Base-by-base conservation (phyloP, 2,329 filamentous ascomycete genomes). In the Microdochium paspali region DNA sequence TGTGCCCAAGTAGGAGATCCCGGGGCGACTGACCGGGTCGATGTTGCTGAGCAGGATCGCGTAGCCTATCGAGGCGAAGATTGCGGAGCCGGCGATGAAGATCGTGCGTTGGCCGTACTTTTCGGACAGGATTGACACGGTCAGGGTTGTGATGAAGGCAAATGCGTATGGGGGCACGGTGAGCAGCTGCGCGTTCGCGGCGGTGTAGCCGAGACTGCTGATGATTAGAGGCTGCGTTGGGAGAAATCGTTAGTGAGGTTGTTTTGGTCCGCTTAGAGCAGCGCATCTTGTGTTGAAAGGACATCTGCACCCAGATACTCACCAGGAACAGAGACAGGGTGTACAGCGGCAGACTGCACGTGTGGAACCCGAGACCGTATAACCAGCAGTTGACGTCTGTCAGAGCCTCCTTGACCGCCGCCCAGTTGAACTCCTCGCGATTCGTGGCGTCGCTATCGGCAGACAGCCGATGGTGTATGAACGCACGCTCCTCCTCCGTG, bases 321-420 rank as follows among this genome's bases (percentile, higher is more conserved):
- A 77, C 64, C 63, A 79, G 49, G 47, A 80, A 80, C 2, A 80
- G 61, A 0, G 80, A 71, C 4, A 77, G 63, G 0, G 76, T 79
- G 49, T 80, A 80, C 0, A 79, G 63, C 0, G 76, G 76, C 12
- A 90, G 62, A 48, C 79, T 84, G 71, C 88, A 80, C 4, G 83
- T 87, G 59, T 89, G 84, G 55, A 87, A 88, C 0, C 74, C 77
- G 0, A 87, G 60, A 0, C 83, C 82, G 53, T 90, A 90, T 0
- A 90, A 70, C 81, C 80, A 87, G 56, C 82, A 82, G 58, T 83
- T 87, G 1, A 78, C 76, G 54, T 90, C 83, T 13, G 71, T 77
- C 35, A 87, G 61, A 0, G 85, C 85, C 18, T 77, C 69, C 23
- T 63, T 48, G 0, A 90, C 85, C 20, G 82, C 80, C 0, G 54